Base-by-base conservation (phyloP, 208 protist species). In the Trypanosomatidae sp. region DNA sequence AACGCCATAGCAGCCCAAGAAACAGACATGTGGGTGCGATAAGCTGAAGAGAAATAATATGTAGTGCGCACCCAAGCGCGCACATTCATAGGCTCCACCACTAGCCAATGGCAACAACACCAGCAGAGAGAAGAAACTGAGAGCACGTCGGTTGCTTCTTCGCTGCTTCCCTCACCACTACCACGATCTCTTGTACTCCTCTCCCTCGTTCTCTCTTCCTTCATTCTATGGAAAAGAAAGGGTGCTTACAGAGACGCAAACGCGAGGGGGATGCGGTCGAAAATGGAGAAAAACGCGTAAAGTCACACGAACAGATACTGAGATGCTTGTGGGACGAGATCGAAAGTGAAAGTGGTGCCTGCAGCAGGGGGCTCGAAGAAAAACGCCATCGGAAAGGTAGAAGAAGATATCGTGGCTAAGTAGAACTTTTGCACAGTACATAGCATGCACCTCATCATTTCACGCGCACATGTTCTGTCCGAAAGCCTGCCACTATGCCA, bases 201-300 rank as follows among this genome's bases (percentile, higher is more conserved):
- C n/a, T 36, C 33, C 28, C 3, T 33, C 30, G 12, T 39, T 10
- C 33, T 19, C 25, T 22, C 30, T 22, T 47, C 17, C 60, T 43
- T 65, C n/a, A 44, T 65, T 65, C 60, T 65, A 65, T 65, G 22
- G 22, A 22, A 10, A 65, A 65, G 60, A 22, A 25, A 15, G 39
- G 3, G 22, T 41, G 36, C 39, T 13, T 65, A 65, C 12, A 46
- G 19, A 28, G 60, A 41, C 60, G 60, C 60, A 44, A 65, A 46
- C 60, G 60, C 22, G 22, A 65, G 60, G 30, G 30, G 10, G 22
- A 70, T 60, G 66, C 47, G 36, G 41, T 66, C 62, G 43, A 47
- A 36, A 66, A 47, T n/a, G n/a, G 46, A 41, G 25, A 65, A 77
- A 84, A 74, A 66, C 39, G 64, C 8, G 68, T 65, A 39, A 43